Conservation (phyloP, 129 eudicot genomes). For the carrot (Daucus carota) region DNA sequence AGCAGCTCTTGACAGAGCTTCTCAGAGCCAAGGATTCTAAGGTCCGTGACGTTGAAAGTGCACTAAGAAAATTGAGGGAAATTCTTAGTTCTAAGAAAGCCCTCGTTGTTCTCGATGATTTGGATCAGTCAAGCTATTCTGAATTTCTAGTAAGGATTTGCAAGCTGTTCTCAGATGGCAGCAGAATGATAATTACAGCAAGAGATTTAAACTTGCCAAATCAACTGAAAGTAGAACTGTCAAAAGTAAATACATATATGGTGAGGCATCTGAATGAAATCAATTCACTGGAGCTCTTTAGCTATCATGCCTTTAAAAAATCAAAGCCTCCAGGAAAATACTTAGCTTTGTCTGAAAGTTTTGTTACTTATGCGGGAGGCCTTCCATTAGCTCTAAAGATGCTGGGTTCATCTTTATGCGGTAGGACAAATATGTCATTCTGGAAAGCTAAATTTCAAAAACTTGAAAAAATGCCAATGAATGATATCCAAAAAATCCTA, state of each 20-base stretch:
- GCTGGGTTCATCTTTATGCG: constrained; percentile 15
- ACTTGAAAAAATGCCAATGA: background rate
- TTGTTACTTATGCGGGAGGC: constrained; percentile 10
- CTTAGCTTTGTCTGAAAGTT: background rate
- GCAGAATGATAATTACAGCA: constrained; percentile 18
- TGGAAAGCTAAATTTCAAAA: background rate
- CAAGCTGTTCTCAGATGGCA: no score
- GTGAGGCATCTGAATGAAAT: background rate
- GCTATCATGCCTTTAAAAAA: constrained; percentile 23
- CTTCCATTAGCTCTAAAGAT: constrained; percentile 30
- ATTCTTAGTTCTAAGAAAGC: no score
- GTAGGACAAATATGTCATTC: background rate
- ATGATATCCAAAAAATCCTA: background rate
- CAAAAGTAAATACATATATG: background rate
- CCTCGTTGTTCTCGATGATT: no score
- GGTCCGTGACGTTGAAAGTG: no score
- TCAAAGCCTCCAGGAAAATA: background rate
- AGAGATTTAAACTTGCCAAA: constrained; percentile 14
- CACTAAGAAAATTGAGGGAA: no score
- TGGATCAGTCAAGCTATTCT: no score
- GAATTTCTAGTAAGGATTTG: no score
- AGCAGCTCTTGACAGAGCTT: no score
- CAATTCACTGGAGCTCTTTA: constrained; percentile 24
- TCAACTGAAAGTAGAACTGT: background rate
- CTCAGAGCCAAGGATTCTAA: no score